Percentiles rank a stretch among this genome's conserved stretches.
Evolutionary conservation across 202 grass and related monocot genomes (phyloP).

Genomic region (Zizania palustris): DNA sequence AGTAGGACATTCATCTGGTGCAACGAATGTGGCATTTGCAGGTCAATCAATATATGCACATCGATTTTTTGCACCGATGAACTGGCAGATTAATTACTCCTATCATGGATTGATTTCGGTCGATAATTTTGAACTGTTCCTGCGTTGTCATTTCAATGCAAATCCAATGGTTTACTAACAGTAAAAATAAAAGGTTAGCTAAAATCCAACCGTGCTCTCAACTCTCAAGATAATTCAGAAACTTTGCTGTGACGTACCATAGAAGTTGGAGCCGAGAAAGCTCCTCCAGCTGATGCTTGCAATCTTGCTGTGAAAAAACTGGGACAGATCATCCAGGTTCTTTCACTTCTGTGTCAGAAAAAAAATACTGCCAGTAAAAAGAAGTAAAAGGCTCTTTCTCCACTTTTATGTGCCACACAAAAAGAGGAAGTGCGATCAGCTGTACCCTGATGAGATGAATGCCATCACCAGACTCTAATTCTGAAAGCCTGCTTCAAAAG

Average conservation of each 20-base stretch:
- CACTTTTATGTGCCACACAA: conserved; percentile 26
- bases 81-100: background rate
- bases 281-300: background rate
- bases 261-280: conserved; percentile 22
- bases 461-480: background rate
- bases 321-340: conserved; percentile 17
- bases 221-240: background rate
- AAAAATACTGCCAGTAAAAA: conserved; percentile 31
- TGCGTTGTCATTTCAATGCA: background rate
- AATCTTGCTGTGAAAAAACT: conserved; percentile 26
- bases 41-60: conserved; percentile 2
- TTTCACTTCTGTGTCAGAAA: conserved; percentile 52
- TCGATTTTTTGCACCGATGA: background rate
- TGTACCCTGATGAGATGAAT: background rate
- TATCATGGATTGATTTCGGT: conserved; percentile 1
- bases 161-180: background rate
- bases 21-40: background rate
- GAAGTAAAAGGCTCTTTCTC: conserved; percentile 1
- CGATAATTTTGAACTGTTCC: background rate
- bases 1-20: background rate
- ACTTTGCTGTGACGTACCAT: background rate
- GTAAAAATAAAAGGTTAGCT: background rate
- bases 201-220: background rate
- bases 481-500: background rate
- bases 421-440: conserved; percentile 6